Evolutionary conservation across 2,329 filamentous ascomycete species (phyloP).

Genomic region (Ilyonectria destructans): DNA sequence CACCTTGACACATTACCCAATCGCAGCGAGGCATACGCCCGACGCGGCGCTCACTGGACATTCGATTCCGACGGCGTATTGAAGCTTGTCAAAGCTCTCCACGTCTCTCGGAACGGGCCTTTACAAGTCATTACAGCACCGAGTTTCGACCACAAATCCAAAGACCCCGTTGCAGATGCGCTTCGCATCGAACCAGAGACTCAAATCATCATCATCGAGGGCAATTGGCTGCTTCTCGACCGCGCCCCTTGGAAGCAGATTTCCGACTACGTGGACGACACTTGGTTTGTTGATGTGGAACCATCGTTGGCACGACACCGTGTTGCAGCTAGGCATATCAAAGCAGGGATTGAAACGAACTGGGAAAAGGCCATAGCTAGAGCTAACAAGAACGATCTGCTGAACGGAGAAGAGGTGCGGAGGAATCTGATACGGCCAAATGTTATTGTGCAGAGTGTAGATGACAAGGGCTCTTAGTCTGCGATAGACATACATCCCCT

Average conservation of each 20-base stretch:
- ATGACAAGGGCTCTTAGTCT: not conserved
- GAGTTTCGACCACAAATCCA: slow-evolving; percentile 25
- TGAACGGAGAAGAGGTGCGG: slow-evolving; percentile 22
- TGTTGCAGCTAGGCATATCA: slow-evolving; percentile 17
- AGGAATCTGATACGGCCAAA: slow-evolving; percentile 12
- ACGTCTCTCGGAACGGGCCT: not conserved
- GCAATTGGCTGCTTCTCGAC: slow-evolving; percentile 18
- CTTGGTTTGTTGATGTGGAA: slow-evolving; percentile 27
- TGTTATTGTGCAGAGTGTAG: slow-evolving; percentile 17
- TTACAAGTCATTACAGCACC: slow-evolving; percentile 9
- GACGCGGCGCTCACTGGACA: slow-evolving; percentile 23
- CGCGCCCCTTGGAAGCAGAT: slow-evolving; percentile 15
- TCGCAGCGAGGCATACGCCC: slow-evolving; percentile 3
- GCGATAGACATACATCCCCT: too few relatives aligned
- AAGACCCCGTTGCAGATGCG: slow-evolving; percentile 16
- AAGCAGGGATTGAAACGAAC: slow-evolving; percentile 10
- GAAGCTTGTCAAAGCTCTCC: slow-evolving; percentile 12
- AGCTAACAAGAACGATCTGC: slow-evolving; percentile 11
- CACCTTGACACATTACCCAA: slow-evolving; percentile 20
- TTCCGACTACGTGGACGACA: slow-evolving; percentile 11
- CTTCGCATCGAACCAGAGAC: slow-evolving; percentile 14
- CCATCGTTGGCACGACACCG: slow-evolving; percentile 7
- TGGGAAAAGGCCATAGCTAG: slow-evolving; percentile 18
- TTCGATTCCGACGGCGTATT: slow-evolving; percentile 17
- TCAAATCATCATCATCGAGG: slow-evolving; percentile 24